Conservation (phyloP, 306 rosid species). For the Spatholobus suberectus region DNA sequence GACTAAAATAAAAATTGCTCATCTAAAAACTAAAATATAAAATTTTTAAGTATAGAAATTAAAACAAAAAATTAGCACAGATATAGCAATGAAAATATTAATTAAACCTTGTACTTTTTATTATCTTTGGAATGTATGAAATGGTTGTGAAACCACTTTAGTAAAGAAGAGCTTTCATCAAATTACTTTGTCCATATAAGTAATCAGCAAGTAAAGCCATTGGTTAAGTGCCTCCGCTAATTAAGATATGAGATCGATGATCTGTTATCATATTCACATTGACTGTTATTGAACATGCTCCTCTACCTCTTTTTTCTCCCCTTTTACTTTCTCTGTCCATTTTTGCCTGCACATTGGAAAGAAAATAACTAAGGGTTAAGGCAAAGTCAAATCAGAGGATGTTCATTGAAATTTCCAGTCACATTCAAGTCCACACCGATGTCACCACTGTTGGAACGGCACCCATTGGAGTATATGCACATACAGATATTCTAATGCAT, state of each 20-base stretch:
- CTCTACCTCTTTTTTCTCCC: neutral
- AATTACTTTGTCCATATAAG: neutral
- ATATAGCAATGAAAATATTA: too few species aligned
- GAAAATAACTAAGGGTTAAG: neutral
- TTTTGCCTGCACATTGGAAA: neutral
- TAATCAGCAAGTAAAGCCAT: neutral
- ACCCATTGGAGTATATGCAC: neutral
- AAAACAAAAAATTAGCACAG: too few species aligned
- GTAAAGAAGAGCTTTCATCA: neutral
- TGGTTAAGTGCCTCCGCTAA: neutral
- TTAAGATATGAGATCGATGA: neutral
- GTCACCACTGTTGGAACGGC: constrained; percentile 29
- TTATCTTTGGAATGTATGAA: neutral
- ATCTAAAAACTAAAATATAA: too few species aligned
- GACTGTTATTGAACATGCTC: neutral
- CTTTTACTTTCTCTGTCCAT: neutral
- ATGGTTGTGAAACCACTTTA: constrained; percentile 2
- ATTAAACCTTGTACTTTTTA: neutral
- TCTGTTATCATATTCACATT: neutral
- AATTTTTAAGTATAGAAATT: too few species aligned
- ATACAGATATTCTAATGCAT: constrained; percentile 17
- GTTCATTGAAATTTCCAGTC: constrained; percentile 20
- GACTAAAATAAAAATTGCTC: too few species aligned
- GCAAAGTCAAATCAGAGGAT: neutral
- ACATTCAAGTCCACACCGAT: constrained; percentile 35